Evolutionary conservation across 805 yeast species (phyloP), one percentile per base, ranked within the genome.

Genomic region (Peterozyma toletana): DNA sequence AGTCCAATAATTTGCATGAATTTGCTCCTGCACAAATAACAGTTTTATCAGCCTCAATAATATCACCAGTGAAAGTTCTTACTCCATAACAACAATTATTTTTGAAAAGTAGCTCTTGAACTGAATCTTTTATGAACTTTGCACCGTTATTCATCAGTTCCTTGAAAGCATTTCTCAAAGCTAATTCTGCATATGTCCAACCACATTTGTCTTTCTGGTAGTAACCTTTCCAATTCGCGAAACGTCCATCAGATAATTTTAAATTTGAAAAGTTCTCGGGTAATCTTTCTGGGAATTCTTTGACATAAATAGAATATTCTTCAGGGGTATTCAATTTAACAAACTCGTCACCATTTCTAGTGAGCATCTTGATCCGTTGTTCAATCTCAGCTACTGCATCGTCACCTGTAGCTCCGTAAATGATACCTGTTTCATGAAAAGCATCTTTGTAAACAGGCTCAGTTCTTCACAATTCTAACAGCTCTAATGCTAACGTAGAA

Each of bases 21-120:
- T 55, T 54, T 3, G 73, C 73, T 38, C 72, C 73, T 2, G 70
- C 68, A 45, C 60, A 51, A 2, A 68, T 49, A n/a, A 68, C 59
- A 14, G 53, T 53, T 16, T 51, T 57, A 9, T 55, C 57, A 16
- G 61, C 62, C 2, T 41, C 37, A 13, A 61, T 38, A 1, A 53
- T 37, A 13, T 51, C 34, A 1, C 68, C 70, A 29, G 56, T 49
- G 16, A 33, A 43, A 1, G 64, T 53, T 21, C 52, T 51, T 13
- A 58, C 62, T 29, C 67, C 70, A 17, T 35, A 30, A 31, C 56
- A 52, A 5, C 31, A 17, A 17, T 46, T 43, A 17, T 42, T 38
- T 10, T 37, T 37, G 36, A 43, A 44, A 5, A 54, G 11, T 9
- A 57, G 42, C 21, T 52, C 55, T 4, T 52, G 58, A 7, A 50